These are phyloP conservation scores for rapeseed (Brassica napus) DNA, from an alignment of 345 rosid genomes.

Conservation along the genomic window DNA sequence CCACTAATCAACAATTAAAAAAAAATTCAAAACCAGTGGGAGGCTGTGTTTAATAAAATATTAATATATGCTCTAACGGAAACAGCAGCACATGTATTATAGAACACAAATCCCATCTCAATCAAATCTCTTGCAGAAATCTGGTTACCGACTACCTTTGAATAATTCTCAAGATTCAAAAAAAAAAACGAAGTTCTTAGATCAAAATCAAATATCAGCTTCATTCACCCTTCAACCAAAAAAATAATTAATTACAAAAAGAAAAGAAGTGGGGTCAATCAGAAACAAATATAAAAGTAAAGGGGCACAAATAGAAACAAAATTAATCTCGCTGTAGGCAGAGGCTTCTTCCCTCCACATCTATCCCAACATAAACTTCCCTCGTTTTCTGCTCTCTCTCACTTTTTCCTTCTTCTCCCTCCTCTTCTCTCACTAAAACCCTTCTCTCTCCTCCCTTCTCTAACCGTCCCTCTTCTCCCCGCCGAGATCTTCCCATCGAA, in stretches of 20 bases:
- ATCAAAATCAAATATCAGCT: conserved; percentile 10
- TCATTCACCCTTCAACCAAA: not conserved
- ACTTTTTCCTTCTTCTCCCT: conserved; percentile 7
- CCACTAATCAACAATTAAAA: not conserved
- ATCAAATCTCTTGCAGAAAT: conserved; percentile 30
- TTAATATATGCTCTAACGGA: conserved; percentile 29
- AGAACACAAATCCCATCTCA: conserved; percentile 4
- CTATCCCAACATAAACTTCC: conserved; percentile 70
- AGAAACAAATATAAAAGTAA: conserved; percentile 7
- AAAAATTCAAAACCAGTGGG: not conserved
- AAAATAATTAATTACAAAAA: not conserved
- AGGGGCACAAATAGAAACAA: conserved; percentile 36
- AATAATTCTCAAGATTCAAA: conserved; percentile 1
- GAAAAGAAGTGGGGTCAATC: conserved; percentile 34
- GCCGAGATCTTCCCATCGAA: conserved; percentile 49
- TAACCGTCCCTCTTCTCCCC: conserved; percentile 33
- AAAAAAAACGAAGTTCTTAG: conserved; percentile 1
- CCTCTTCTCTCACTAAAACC: conserved; percentile 34
- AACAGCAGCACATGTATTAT: conserved; percentile 37
- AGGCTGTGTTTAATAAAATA: conserved; percentile 6
- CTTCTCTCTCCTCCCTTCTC: conserved; percentile 11
- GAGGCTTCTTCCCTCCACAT: conserved; percentile 73
- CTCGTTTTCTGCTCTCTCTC: conserved; percentile 60
- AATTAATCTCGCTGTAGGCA: conserved; percentile 16
- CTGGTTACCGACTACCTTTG: conserved; percentile 33